phyloP scores from a whole-genome alignment of 177 flowering plant species.

The Vitis hybrid region DNA sequence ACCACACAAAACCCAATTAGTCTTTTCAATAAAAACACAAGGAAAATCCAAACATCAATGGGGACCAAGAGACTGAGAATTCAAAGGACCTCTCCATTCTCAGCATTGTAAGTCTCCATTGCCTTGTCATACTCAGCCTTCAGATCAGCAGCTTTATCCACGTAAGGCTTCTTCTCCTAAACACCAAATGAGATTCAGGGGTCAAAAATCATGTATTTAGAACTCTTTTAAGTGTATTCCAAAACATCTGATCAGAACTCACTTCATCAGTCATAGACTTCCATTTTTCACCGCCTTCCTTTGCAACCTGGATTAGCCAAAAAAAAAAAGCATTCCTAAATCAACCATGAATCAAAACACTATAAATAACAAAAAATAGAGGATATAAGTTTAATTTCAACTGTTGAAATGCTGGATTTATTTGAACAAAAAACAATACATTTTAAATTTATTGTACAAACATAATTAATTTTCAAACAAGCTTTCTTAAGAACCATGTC shows the following conservation, averaged over 20 bases:
- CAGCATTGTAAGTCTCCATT: slow-evolving; percentile 41
- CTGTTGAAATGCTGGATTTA: too few relatives aligned
- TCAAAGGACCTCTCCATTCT: slow-evolving; percentile 30
- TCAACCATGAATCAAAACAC: too few relatives aligned
- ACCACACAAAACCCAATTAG: too few relatives aligned
- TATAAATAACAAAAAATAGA: too few relatives aligned
- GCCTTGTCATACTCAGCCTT: slow-evolving; percentile 71
- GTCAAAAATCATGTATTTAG: too few relatives aligned
- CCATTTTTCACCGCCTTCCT: slow-evolving; percentile 90
- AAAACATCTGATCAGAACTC: slow-evolving; percentile 8
- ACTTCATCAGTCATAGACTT: slow-evolving; percentile 73
- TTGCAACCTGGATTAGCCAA: slow-evolving; percentile 54
- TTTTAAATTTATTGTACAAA: too few relatives aligned
- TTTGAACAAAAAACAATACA: too few relatives aligned
- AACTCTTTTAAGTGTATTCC: too few relatives aligned
- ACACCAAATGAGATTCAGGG: neutral
- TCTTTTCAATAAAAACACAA: neutral
- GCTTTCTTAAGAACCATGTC: neutral
- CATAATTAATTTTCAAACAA: too few relatives aligned
- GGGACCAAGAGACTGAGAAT: neutral
- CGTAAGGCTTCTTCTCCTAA: slow-evolving; percentile 74
- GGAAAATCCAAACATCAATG: neutral
- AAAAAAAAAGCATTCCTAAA: too few relatives aligned
- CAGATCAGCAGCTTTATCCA: slow-evolving; percentile 68
- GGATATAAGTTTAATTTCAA: too few relatives aligned